Base-by-base conservation (phyloP, 352 stramenopile genomes). In the Phytopythium montanum region DNA sequence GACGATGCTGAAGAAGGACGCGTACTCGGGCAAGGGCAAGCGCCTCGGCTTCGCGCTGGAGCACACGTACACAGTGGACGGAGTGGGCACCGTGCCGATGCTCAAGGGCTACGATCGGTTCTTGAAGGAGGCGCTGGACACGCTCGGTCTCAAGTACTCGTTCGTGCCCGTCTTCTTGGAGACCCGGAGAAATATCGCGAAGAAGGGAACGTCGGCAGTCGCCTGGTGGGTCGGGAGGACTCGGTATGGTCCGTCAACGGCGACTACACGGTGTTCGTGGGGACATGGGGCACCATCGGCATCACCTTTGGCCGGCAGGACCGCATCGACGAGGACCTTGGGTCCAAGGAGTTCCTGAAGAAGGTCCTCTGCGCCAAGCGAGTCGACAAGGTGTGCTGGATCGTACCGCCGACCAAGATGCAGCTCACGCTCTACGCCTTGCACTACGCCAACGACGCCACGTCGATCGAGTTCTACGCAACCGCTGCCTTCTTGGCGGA, bases 31-130 rank as follows among this genome's bases (percentile, higher is more conserved):
- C 25, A 13, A 41, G 26, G 16, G 28, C 16, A 14, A 25, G 10
- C 25, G 16, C 6, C 48, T 54, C 26, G 48, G 48, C 10, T 54
- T 54, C 39, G 48, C 48, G 1, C 31, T 54, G 26, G 48, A 54
- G 26, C 48, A 54, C 48, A 38, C 5, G 26, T 39, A 54, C 21
- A 7, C 16, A 12, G 14, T 54, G 5, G 48, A 54, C 16, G 48
- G 3, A 4, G 19, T 12, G 2, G 48, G 28, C 23, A 54, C 48
- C 10, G 16, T 54, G 26, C 48, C 48, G 19, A 54, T 54, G 28
- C 48, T 54, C 10, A 54, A 54, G 16, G 28, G 48, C 2, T 54
- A 41, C 5, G 48, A 54, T n/a, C 48, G 26, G 48, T 39, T 54
- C 48, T 2, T 54, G 28, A 34, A 54, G 31, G 23, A 2, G 10